Evolutionary conservation across 305 asterid genomes (phyloP), one percentile per base, ranked within the genome.

Genomic region (Stenogyne calaminthoides): DNA sequence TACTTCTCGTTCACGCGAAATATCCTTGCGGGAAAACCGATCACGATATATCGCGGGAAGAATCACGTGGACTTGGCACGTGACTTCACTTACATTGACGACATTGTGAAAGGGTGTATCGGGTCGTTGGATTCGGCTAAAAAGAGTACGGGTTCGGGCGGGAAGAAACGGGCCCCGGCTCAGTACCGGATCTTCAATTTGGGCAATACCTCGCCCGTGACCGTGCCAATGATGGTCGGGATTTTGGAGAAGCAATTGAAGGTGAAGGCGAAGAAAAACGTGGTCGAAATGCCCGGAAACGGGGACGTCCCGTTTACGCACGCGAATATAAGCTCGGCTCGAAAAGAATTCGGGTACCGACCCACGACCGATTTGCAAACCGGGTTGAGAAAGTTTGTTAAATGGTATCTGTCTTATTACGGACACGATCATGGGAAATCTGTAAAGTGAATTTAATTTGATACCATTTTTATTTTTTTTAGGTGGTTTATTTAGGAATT

Each of bases 221-320:
- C 89, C 11, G 92, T 87, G 22, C 89, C 89, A 7, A 80, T 81
- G 87, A 81, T 87, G 88, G 92, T 87, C 2, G 78, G 78, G 9
- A 87, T 87, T 39, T 55, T 87, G 80, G 92, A 87, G 58, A 85
- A 81, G 72, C 85, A 81, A 63, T 70, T 87, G 83, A 80, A 77
- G 22, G 69, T 78, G 39, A 87, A 87, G 69, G 92, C 89, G 14
- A 85, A 81, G 74, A 87, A 87, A 55, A 64, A 81, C 0, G 64
- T 65, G 65, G 22, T 87, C 15, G 85, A 80, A 18, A 87, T 87
- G 92, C 92, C 88, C 0, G 89, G 89, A 76, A 87, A 87, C 80
- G 92, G 92, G 36, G 92, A 87, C 80, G 92, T 87, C 70, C 92
- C 92, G 27, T 87, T 81, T 67, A 87, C 91, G 0, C 91, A 87